phyloP scores from a whole-genome alignment of 352 stramenopile species.

The Phytophthora lateralis region DNA sequence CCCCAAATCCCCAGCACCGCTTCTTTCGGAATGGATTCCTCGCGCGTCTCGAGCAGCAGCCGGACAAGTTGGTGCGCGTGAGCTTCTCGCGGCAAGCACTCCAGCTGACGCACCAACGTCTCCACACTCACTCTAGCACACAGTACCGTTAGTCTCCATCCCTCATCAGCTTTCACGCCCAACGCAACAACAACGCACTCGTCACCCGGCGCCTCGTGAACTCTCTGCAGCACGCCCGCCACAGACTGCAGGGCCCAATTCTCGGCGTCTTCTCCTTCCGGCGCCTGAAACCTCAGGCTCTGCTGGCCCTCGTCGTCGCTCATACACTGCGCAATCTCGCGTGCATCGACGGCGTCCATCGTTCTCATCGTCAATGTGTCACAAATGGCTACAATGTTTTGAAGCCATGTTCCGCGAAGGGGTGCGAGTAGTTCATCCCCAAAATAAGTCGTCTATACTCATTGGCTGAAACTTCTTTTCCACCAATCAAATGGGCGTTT shows the following conservation, averaged over 20 bases:
- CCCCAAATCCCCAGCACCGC: constrained; percentile 61
- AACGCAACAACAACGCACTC: constrained; percentile 39
- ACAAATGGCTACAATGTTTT: constrained; percentile 19
- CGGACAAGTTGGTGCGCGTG: constrained; percentile 44
- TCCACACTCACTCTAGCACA: constrained; percentile 43
- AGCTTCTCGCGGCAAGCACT: constrained; percentile 39
- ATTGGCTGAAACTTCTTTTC: constrained; percentile 27
- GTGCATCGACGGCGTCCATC: constrained; percentile 38
- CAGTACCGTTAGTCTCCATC: not conserved
- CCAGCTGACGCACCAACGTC: constrained; percentile 36
- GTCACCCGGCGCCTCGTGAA: constrained; percentile 42
- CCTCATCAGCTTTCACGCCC: not conserved
- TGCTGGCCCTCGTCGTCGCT: constrained; percentile 46
- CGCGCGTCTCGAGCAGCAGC: constrained; percentile 52
- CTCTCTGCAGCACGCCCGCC: constrained; percentile 41
- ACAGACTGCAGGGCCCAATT: constrained; percentile 36
- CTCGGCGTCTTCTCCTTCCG: constrained; percentile 20
- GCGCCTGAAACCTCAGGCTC: constrained; percentile 8
- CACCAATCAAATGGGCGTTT: constrained; percentile 15
- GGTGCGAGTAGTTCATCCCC: constrained; percentile 6
- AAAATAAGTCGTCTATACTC: constrained; percentile 28
- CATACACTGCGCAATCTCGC: constrained; percentile 47
- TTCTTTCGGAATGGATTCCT: constrained; percentile 58
- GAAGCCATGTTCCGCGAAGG: constrained; percentile 29
- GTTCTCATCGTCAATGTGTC: constrained; percentile 23